Evolutionary conservation across 345 rosid genomes (phyloP).

Genomic region (Noccaea caerulescens): DNA sequence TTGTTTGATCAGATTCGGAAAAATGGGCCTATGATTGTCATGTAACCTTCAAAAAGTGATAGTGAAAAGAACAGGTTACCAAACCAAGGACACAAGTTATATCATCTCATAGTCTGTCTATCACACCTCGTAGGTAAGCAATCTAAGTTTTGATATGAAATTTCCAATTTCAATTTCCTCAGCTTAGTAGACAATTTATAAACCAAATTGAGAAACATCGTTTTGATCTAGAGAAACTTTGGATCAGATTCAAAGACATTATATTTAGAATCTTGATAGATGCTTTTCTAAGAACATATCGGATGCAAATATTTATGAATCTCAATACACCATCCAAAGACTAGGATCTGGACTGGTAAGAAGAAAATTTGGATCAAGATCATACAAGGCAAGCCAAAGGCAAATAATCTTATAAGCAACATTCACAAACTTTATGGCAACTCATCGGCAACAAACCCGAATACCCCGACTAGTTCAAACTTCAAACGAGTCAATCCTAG

Average conservation of each 20-base stretch:
- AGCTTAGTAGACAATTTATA: neutral
- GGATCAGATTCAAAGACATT: neutral
- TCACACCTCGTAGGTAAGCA: conserved; percentile 18
- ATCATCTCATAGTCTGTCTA: conserved; percentile 8
- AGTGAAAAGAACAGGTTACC: conserved; percentile 38
- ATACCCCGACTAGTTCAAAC: neutral
- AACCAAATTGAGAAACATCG: neutral
- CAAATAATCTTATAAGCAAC: neutral
- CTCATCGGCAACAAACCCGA: neutral
- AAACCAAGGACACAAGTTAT: conserved; percentile 6
- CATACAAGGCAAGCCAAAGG: neutral
- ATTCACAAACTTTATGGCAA: neutral
- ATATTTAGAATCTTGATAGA: neutral
- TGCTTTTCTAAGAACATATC: neutral
- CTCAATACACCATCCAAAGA: too few relatives aligned
- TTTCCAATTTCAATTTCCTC: neutral
- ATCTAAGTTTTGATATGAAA: neutral
- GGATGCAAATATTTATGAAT: neutral
- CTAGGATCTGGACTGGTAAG: neutral
- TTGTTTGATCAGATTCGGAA: conserved; percentile 27
- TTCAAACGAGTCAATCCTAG: neutral
- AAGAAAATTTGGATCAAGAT: neutral
- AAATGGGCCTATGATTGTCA: conserved; percentile 30
- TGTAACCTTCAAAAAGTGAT: conserved; percentile 30
- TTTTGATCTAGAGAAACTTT: neutral